A percentile compares a stretch with the other conserved stretches of the same genome.
Evolutionary conservation across 1,139 yeast genomes (phyloP).

Genomic region (Arxiozyma heterogenica): DNA sequence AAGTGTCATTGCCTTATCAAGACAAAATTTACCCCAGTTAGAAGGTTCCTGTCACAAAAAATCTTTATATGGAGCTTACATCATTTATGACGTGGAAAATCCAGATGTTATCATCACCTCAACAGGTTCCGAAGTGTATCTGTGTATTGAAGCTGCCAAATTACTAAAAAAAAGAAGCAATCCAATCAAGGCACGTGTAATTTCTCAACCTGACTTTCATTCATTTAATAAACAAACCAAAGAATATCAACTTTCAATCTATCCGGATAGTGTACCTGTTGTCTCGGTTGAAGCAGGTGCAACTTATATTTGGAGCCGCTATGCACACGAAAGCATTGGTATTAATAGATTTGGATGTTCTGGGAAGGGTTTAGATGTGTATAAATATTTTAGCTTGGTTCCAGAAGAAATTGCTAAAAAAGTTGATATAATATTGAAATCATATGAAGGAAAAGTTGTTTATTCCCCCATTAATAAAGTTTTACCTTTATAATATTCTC

Average conservation of each 20-base stretch:
- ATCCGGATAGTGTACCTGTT: constrained; percentile 93
- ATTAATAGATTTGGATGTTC: constrained; percentile 96
- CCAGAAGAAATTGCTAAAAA: constrained; percentile 87
- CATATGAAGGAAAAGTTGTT: constrained; percentile 69
- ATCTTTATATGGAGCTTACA: constrained; percentile 94
- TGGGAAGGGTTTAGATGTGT: constrained; percentile 79
- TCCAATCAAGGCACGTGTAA: constrained; percentile 59
- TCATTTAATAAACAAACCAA: constrained; percentile 78
- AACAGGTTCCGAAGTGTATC: constrained; percentile 92
- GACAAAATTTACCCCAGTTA: constrained; percentile 96
- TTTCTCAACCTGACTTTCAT: constrained; percentile 86
- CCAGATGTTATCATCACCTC: constrained; percentile 79
- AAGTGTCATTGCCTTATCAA: constrained; percentile 81
- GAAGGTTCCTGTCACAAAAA: constrained; percentile 88
- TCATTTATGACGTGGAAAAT: constrained; percentile 47
- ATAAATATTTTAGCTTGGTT: constrained; percentile 81
- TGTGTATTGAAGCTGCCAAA: constrained; percentile 76
- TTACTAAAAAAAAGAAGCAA: constrained; percentile 53
- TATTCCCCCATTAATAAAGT: constrained; percentile 76
- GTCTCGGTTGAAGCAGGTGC: constrained; percentile 91
- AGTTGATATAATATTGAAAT: constrained; percentile 70
- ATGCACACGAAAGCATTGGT: constrained; percentile 95
- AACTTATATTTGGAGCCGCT: constrained; percentile 88
- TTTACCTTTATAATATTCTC: constrained; percentile 30
- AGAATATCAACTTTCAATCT: constrained; percentile 73